Conservation (phyloP, 345 rosid species). For the Gossypium raimondii region DNA sequence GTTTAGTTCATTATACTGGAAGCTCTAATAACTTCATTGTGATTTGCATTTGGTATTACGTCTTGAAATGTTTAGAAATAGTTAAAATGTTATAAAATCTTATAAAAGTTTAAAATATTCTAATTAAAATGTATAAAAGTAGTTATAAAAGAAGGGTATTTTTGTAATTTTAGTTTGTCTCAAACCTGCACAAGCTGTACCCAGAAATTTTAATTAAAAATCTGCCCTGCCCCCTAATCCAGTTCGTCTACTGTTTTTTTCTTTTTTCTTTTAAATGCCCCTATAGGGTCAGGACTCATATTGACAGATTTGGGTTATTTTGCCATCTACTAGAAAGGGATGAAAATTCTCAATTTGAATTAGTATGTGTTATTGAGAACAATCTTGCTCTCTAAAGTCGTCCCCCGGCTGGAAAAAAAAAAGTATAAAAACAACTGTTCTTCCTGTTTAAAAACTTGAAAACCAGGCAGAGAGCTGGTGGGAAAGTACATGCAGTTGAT, state of each 20-base stretch:
- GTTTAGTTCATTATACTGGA: not conserved
- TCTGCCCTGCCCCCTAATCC: not conserved
- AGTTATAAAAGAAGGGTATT: not conserved
- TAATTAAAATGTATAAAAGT: not conserved
- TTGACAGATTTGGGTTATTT: not conserved
- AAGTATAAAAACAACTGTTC: not conserved
- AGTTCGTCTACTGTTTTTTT: too few relatives aligned
- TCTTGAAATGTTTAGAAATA: not conserved
- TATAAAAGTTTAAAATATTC: too few relatives aligned
- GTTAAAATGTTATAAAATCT: too few relatives aligned
- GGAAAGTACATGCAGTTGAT: conserved; percentile 38
- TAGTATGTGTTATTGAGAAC: not conserved
- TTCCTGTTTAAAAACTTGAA: conserved; percentile 1
- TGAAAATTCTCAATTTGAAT: not conserved
- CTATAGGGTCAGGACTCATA: not conserved
- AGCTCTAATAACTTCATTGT: not conserved
- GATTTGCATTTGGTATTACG: not conserved
- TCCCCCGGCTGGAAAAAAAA: rapidly evolving
- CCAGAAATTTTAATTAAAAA: not conserved
- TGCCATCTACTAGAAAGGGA: not conserved
- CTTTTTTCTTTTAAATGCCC: not conserved
- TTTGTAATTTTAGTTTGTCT: not conserved
- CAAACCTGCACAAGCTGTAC: not conserved
- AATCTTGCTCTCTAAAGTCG: not conserved
- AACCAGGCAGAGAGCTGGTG: conserved; percentile 28